These are phyloP conservation scores for Potentilla sterilis DNA, from an alignment of 306 rosid genomes.

Conservation along the genomic window DNA sequence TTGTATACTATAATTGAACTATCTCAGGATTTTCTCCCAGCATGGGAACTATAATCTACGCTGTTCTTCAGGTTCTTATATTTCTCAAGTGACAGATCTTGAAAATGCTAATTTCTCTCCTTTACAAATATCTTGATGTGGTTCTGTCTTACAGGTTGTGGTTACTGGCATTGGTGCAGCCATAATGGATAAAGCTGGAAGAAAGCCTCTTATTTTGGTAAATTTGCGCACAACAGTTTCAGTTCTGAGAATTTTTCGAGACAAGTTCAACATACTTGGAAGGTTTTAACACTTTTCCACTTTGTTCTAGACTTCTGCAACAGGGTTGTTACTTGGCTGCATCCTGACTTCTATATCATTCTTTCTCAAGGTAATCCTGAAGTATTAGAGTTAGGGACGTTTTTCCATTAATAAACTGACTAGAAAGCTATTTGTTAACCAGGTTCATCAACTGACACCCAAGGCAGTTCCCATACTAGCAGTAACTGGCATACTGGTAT, in stretches of 20 bases:
- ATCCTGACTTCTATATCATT: constrained; percentile 59
- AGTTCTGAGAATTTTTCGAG: constrained; percentile 13
- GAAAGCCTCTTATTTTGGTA: constrained; percentile 87
- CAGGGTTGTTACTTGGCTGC: constrained; percentile 69
- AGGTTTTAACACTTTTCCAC: constrained; percentile 21
- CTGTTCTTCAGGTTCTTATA: constrained; percentile 65
- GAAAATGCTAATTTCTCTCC: constrained; percentile 5
- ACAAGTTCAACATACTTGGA: constrained; percentile 2
- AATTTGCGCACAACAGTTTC: not conserved
- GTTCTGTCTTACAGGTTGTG: constrained; percentile 48
- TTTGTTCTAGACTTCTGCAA: constrained; percentile 58
- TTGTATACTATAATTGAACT: not conserved
- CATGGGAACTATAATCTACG: constrained; percentile 55
- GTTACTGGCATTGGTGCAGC: constrained; percentile 61
- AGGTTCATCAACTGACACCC: constrained; percentile 54
- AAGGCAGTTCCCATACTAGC: constrained; percentile 65
- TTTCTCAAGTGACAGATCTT: constrained; percentile 20
- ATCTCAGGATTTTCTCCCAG: constrained; percentile 63
- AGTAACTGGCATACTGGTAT: constrained; percentile 67
- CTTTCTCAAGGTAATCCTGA: constrained; percentile 60
- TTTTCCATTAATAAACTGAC: not conserved
- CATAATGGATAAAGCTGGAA: constrained; percentile 67
- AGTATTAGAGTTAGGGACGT: too few species aligned
- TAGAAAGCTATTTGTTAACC: constrained; percentile 17
- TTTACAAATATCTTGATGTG: constrained; percentile 10